Percentiles rank a stretch among this genome's conserved stretches.
Evolutionary conservation across 192 early-diverging fungal species (phyloP).

Genomic region (Kappamyces sp.): DNA sequence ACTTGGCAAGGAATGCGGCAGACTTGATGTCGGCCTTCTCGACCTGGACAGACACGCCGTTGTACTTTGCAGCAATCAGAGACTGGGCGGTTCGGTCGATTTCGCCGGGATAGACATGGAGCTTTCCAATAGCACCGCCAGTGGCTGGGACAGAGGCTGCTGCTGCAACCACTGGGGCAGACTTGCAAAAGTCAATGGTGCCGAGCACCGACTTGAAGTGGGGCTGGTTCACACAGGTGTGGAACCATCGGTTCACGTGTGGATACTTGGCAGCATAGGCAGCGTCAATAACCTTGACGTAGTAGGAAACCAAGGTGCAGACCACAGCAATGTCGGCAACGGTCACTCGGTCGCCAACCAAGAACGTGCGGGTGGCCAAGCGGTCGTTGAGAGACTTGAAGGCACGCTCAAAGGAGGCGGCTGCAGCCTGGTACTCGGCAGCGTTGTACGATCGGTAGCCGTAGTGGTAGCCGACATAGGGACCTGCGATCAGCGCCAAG

Average conservation of each 20-base stretch:
- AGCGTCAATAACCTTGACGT: constrained; percentile 60
- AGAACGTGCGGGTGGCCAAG: constrained; percentile 79
- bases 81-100: constrained; percentile 40
- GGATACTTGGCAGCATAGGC: constrained; percentile 77
- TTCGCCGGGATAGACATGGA: not conserved
- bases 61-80: constrained; percentile 73
- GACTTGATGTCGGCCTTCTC: constrained; percentile 50
- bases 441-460: constrained; percentile 40
- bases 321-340: constrained; percentile 81
- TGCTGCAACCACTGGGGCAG: constrained; percentile 31
- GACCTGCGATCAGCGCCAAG: too few relatives aligned
- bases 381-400: constrained; percentile 70
- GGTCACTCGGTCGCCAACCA: constrained; percentile 90
- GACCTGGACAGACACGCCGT: constrained; percentile 63
- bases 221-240: constrained; percentile 75
- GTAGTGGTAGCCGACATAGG: too few relatives aligned
- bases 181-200: constrained; percentile 61
- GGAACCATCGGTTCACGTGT: constrained; percentile 91
- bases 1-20: constrained; percentile 70
- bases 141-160: not conserved
- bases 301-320: constrained; percentile 51
- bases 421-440: constrained; percentile 62
- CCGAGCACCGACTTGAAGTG: constrained; percentile 79
- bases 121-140: not conserved
- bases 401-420: constrained; percentile 53